Conservation (phyloP, 2,329 filamentous ascomycete genomes). For the Sclerotinia subarctica region DNA sequence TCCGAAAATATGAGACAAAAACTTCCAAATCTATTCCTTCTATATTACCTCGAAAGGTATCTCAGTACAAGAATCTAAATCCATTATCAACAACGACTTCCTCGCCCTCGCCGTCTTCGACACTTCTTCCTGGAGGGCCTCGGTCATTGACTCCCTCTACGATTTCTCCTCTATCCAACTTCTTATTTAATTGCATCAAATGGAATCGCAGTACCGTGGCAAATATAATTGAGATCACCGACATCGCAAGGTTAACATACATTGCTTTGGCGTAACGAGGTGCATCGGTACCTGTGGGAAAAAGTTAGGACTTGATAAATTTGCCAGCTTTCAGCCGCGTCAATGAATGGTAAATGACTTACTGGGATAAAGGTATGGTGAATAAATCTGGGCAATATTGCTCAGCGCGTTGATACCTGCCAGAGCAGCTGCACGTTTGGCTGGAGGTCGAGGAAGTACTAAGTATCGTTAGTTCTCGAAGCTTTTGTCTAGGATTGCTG, state of each 20-base stretch:
- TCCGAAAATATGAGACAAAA: too few species aligned
- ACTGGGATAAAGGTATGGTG: conserved; percentile 50
- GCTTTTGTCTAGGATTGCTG: not conserved
- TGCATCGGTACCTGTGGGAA: not conserved
- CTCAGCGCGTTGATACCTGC: conserved; percentile 27
- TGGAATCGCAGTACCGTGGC: conserved; percentile 62
- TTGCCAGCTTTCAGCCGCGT: too few species aligned
- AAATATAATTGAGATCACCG: conserved; percentile 60
- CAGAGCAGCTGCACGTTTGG: conserved; percentile 28
- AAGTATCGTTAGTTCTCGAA: not conserved
- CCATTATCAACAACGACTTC: conserved; percentile 17
- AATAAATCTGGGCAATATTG: conserved; percentile 66
- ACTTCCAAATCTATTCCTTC: not conserved
- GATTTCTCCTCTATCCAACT: conserved; percentile 58
- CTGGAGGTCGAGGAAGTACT: conserved; percentile 39
- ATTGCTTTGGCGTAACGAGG: conserved; percentile 48
- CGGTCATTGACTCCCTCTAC: conserved; percentile 42
- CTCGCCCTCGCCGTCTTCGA: conserved; percentile 12
- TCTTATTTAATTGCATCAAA: conserved; percentile 64
- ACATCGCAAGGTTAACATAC: conserved; percentile 64
- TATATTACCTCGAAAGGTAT: not conserved
- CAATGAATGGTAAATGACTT: not conserved
- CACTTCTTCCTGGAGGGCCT: not conserved
- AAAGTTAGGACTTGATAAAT: not conserved
- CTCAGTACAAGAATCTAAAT: conserved; percentile 10